A percentile compares a stretch with the other conserved stretches of the same genome.
These are phyloP conservation scores for Leccinum olivaceoglutinosum DNA, from an alignment of 1,284 basidiomycete species.

Conservation along the genomic window DNA sequence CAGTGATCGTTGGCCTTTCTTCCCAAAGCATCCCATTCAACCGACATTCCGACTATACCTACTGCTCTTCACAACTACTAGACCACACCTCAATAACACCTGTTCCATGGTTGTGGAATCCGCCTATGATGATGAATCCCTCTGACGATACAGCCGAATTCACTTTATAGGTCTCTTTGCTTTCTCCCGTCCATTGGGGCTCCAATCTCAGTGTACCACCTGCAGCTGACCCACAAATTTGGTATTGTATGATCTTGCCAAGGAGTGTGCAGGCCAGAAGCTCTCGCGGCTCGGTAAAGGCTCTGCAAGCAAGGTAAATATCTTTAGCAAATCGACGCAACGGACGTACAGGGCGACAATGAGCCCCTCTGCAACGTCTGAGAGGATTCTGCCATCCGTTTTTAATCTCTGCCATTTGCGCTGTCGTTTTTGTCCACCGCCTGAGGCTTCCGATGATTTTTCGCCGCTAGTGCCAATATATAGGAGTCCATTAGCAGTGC, in stretches of 20 bases:
- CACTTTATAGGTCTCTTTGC: slow-evolving; percentile 47
- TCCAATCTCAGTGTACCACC: slow-evolving; percentile 36
- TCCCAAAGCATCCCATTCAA: slow-evolving; percentile 1
- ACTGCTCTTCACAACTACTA: slow-evolving; percentile 6
- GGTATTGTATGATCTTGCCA: slow-evolving; percentile 48
- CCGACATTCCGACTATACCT: slow-evolving; percentile 2
- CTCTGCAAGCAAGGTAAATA: slow-evolving; percentile 31
- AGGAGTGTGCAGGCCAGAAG: slow-evolving; percentile 56
- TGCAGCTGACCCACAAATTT: slow-evolving; percentile 30
- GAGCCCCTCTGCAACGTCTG: slow-evolving; percentile 62
- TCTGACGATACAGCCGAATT: slow-evolving; percentile 47
- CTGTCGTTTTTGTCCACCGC: slow-evolving; percentile 45
- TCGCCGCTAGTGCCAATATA: slow-evolving; percentile 66
- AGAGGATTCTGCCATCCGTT: slow-evolving; percentile 38
- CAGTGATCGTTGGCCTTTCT: slow-evolving; percentile 7
- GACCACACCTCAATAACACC: slow-evolving; percentile 60
- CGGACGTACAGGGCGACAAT: slow-evolving; percentile 57
- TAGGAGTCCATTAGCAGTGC: slow-evolving; percentile 69
- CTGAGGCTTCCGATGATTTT: slow-evolving; percentile 33
- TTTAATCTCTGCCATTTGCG: slow-evolving; percentile 71
- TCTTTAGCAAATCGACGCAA: neutral
- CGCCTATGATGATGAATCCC: slow-evolving; percentile 50
- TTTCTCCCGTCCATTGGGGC: slow-evolving; percentile 41
- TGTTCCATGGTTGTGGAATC: slow-evolving; percentile 49
- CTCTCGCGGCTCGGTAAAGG: slow-evolving; percentile 41